Percentiles rank a stretch among this genome's conserved stretches.
These are phyloP conservation scores for Dianthus caryophyllus DNA, from an alignment of 148 eudicot species.

Conservation along the genomic window DNA sequence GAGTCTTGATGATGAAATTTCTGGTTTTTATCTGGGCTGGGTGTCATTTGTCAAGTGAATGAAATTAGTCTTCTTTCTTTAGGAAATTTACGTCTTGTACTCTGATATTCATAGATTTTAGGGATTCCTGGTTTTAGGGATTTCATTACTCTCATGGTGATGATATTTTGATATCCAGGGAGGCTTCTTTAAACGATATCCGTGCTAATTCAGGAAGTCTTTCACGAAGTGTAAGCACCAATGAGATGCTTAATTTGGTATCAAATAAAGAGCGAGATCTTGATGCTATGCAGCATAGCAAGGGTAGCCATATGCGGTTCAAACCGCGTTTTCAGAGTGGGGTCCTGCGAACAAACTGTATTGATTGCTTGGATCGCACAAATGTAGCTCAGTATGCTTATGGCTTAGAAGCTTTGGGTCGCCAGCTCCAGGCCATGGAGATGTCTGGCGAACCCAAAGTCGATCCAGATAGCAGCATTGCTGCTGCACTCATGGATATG, in stretches of 20 bases:
- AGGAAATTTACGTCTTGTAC: not conserved
- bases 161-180: constrained; percentile 41
- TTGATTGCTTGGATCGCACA: constrained; percentile 95
- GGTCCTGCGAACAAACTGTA: constrained; percentile 93
- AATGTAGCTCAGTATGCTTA: constrained; percentile 99
- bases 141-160: constrained; percentile 2
- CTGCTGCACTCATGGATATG: constrained; percentile 93
- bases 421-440: constrained; percentile 89
- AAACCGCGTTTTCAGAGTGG: constrained; percentile 77
- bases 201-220: constrained; percentile 57
- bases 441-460: constrained; percentile 75
- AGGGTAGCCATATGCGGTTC: constrained; percentile 32
- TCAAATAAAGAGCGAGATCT: constrained; percentile 46
- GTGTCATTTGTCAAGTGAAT: not conserved
- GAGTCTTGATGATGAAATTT: not conserved
- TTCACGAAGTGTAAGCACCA: constrained; percentile 53
- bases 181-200: constrained; percentile 64
- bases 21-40: not conserved
- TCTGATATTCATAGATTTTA: not conserved
- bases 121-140: not conserved
- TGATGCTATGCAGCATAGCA: constrained; percentile 34
- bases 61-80: not conserved
- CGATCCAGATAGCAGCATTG: constrained; percentile 87
- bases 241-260: constrained; percentile 37
- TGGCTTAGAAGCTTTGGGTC: constrained; percentile 91